Percentiles rank a stretch among this genome's conserved stretches.
Evolutionary conservation across 2,329 filamentous ascomycete species (phyloP).

Genomic region (Ascochyta clinopodiicola): DNA sequence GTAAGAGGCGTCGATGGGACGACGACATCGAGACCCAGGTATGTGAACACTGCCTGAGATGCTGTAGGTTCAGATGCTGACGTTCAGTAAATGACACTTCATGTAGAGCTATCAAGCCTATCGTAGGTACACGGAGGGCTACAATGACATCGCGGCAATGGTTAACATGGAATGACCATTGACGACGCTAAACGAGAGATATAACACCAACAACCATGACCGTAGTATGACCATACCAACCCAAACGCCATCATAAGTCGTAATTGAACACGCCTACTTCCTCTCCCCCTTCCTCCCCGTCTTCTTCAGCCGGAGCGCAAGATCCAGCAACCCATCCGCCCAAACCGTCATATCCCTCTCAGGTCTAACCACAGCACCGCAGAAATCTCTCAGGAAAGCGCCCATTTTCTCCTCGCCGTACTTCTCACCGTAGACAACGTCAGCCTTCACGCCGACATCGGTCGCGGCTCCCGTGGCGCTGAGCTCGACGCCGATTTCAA

Average conservation of each 20-base stretch:
- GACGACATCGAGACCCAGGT: no score
- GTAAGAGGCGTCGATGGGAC: no score
- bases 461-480: slow-evolving; percentile 57
- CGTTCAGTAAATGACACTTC: no score
- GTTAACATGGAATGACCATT: neutral
- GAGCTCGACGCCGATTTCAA: slow-evolving; percentile 61
- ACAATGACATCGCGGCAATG: no score
- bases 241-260: slow-evolving; percentile 12
- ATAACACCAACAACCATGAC: neutral
- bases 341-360: slow-evolving; percentile 47
- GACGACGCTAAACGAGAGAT: neutral
- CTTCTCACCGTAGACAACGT: slow-evolving; percentile 77
- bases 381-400: slow-evolving; percentile 69
- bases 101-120: no score
- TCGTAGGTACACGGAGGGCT: no score
- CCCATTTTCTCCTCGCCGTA: slow-evolving; percentile 78
- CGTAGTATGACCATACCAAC: neutral
- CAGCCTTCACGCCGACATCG: slow-evolving; percentile 63
- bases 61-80: no score
- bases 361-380: slow-evolving; percentile 45
- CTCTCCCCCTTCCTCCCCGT: slow-evolving; percentile 54
- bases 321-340: slow-evolving; percentile 53
- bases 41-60: no score
- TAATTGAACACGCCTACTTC: slow-evolving; percentile 17
- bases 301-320: slow-evolving; percentile 52